A percentile compares a stretch with the other conserved stretches of the same genome.
phyloP scores from a whole-genome alignment of 192 early-diverging fungal genomes.

The Lunasporangiospora selenospora region DNA sequence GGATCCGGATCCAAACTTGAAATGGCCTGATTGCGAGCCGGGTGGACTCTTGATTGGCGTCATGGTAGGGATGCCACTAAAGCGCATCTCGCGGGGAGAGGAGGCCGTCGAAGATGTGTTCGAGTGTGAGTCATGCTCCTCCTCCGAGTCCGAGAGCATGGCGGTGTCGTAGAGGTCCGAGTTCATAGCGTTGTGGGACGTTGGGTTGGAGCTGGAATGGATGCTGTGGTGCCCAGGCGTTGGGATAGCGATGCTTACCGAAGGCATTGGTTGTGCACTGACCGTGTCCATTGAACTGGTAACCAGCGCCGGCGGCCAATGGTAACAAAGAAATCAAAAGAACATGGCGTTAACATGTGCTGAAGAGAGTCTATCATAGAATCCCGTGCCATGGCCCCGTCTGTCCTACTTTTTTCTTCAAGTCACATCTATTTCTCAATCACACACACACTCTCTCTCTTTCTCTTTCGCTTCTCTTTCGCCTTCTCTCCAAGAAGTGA shows the following conservation, averaged over 20 bases:
- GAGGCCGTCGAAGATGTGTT: constrained; percentile 39
- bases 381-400: too few species aligned
- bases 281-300: constrained; percentile 41
- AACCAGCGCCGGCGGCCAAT: too few species aligned
- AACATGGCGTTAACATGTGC: too few species aligned
- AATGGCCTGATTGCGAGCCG: constrained; percentile 12
- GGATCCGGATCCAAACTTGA: constrained; percentile 22
- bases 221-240: constrained; percentile 19
- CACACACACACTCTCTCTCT: too few species aligned
- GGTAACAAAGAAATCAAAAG: too few species aligned
- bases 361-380: too few species aligned
- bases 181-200: background rate
- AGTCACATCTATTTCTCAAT: too few species aligned
- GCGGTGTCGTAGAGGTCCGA: constrained; percentile 31
- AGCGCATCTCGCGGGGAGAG: constrained; percentile 41
- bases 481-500: too few species aligned
- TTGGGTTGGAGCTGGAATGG: too few species aligned
- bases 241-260: constrained; percentile 40
- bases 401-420: too few species aligned
- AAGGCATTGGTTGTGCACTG: constrained; percentile 42
- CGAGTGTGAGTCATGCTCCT: constrained; percentile 31
- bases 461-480: too few species aligned
- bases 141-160: constrained; percentile 47
- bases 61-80: constrained; percentile 42
- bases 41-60: constrained; percentile 45